Evolutionary conservation across 805 yeast species (phyloP), one percentile per base, ranked within the genome.

Genomic region (Cyberlindnera japonica): DNA sequence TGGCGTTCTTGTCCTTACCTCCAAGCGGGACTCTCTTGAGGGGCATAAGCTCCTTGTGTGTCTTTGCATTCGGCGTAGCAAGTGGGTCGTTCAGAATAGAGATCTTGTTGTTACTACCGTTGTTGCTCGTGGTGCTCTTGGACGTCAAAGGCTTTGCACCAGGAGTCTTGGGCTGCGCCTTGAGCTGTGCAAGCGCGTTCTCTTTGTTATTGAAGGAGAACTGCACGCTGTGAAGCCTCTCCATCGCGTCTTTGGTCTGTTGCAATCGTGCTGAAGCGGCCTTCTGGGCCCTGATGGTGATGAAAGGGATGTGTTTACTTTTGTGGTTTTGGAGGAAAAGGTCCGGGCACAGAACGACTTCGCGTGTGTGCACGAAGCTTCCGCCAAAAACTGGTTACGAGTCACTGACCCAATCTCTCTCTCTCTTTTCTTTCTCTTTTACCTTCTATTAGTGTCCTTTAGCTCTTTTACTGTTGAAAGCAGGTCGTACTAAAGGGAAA

Each of bases 1-100:
- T 14, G 19, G 40, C 23, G 39, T 54, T 54, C 35, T 47, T 48
- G 29, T 53, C 55, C 23, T 55, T 55, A n/a, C 57, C 57, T 12
- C 58, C 60, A 31, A 55, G 44, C 1, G 60, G 60, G 0, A 55
- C 38, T 36, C 60, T 48, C 35, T 47, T 50, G 8, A 25, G 15
- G 5, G 24, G 26, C n/a, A 15, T 21, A 6, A 20, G 19, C 4
- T 10, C 15, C 16, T 27, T 13, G 11, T 20, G 15, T 20, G 14
- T 29, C 37, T 26, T 24, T 3, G 17, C 21, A 19, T 18, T 20
- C 5, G 37, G 37, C 2, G 38, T 27, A 3, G 28, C n/a, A 17
- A 29, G 39, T 12, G 33, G 14, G 27, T 35, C 38, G 25, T 20
- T 20, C 16, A 18, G 31, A 5, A 35, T 32, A 8, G 31, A 14